Evolutionary conservation across 2,329 filamentous ascomycete genomes (phyloP).

Genomic region (Tympanopsis confertula): DNA sequence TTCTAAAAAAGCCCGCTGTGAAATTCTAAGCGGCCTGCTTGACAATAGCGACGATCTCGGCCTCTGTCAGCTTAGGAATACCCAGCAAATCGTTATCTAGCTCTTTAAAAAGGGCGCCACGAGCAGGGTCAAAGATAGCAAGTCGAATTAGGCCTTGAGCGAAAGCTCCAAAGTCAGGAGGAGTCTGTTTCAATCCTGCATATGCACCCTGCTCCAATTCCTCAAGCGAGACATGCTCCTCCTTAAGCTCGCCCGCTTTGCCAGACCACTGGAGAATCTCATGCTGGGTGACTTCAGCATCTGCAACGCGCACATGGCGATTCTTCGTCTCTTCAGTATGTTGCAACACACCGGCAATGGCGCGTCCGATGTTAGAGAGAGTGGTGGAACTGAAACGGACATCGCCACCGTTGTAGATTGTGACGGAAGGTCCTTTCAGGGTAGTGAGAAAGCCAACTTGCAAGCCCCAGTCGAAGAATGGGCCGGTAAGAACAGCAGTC

Average conservation of each 20-base stretch:
- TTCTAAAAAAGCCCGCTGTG: neutral
- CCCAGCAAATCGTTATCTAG: neutral
- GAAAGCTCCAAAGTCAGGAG: neutral
- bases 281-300: neutral
- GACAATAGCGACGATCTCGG: neutral
- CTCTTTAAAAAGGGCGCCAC: neutral
- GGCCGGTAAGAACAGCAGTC: neutral
- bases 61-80: neutral
- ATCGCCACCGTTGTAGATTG: neutral
- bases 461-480: constrained; percentile 1
- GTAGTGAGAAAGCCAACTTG: neutral
- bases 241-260: neutral
- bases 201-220: neutral
- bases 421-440: neutral
- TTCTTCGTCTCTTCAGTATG: neutral
- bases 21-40: neutral
- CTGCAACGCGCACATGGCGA: neutral
- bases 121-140: neutral
- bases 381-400: neutral
- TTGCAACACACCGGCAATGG: neutral
- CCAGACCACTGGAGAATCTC: neutral
- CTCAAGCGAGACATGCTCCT: neutral
- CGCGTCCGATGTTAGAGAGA: neutral
- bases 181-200: neutral
- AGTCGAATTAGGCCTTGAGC: neutral